Base-by-base conservation (phyloP, 352 stramenopile species). In the Phytopythium vexans region DNA sequence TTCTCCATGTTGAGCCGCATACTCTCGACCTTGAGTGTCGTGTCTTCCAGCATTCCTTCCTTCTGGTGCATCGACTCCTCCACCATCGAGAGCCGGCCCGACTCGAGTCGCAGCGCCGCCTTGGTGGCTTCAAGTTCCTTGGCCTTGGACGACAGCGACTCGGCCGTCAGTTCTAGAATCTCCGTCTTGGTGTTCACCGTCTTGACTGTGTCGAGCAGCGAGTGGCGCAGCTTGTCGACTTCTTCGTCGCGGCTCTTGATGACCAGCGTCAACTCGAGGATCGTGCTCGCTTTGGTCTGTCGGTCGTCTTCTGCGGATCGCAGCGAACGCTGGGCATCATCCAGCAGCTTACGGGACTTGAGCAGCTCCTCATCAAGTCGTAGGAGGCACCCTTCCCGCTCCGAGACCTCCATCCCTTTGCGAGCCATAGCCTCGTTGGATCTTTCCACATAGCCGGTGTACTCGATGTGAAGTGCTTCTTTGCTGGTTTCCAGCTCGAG, bases 191-290 rank as follows among this genome's bases (percentile, higher is more conserved):
- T 70, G 33, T 76, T 86, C 8, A 76, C 72, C 1, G 60, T 77
- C 54, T 84, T 62, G 38, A 85, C 68, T 8, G 72, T 74, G 49
- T 87, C 71, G 16, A 90, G 50, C 34, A 88, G 48, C 11, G 72
- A 59, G 8, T 60, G 60, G 21, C 70, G 68, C 14, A 88, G 56
- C 45, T 77, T 80, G 31, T 86, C 70, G 52, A 88, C 68, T 56
- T 90, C 80, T 12, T 86, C 77, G 37, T 90, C 80, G 1, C 77
- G 77, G 46, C 77, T 87, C 52, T 88, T 81, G 52, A 90, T 71
- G 34, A 88, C 73, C 54, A 86, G 86, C n/a, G 74, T 86, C n/a
- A 90, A 66, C 60, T 88, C 75, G 16, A 88, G 49, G 32, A 90
- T 80, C 14, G 72, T 87, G 31, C 69, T 82, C 4, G 66, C 71